phyloP scores from a whole-genome alignment of 2,329 filamentous ascomycete species.

The Epichloe uncinata region DNA sequence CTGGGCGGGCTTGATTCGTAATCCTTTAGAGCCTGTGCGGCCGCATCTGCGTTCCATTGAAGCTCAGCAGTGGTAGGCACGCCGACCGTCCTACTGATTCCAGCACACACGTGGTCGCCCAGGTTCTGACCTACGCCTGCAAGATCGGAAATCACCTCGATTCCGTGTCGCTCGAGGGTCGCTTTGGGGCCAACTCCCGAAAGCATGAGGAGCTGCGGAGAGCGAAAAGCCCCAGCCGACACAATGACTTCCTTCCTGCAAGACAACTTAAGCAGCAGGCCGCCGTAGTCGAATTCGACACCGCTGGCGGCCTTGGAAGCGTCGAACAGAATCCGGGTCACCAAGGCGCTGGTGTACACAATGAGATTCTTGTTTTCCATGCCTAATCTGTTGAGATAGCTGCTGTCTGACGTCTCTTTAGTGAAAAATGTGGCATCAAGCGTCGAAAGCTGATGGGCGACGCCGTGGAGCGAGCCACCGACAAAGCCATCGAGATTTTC shows the following conservation, averaged over 20 bases:
- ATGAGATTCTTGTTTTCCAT: neutral
- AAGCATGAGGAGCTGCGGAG: conserved; percentile 43
- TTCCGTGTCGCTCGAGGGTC: conserved; percentile 21
- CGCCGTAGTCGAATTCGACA: conserved; percentile 21
- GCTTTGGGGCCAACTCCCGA: conserved; percentile 40
- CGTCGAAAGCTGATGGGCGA: too few relatives aligned
- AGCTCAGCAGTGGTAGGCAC: neutral
- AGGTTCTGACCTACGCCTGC: conserved; percentile 34
- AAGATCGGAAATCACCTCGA: conserved; percentile 25
- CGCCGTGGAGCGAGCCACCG: too few relatives aligned
- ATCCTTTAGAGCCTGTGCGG: neutral
- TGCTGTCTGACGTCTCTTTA: neutral
- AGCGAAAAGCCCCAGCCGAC: conserved; percentile 42
- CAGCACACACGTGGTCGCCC: conserved; percentile 27
- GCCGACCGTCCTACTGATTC: neutral
- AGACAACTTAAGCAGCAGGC: conserved; percentile 21
- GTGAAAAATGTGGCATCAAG: neutral
- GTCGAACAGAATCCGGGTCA: neutral
- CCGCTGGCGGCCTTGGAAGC: conserved; percentile 14
- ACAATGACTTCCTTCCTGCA: conserved; percentile 43
- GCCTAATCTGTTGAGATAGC: neutral
- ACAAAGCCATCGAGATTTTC: neutral
- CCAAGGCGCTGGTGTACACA: neutral
- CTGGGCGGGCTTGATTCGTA: neutral
- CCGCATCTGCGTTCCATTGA: neutral